Evolutionary conservation across 192 early-diverging fungal species (phyloP), one percentile per base, ranked within the genome.

Genomic region (Backusella parvicylindrica): DNA sequence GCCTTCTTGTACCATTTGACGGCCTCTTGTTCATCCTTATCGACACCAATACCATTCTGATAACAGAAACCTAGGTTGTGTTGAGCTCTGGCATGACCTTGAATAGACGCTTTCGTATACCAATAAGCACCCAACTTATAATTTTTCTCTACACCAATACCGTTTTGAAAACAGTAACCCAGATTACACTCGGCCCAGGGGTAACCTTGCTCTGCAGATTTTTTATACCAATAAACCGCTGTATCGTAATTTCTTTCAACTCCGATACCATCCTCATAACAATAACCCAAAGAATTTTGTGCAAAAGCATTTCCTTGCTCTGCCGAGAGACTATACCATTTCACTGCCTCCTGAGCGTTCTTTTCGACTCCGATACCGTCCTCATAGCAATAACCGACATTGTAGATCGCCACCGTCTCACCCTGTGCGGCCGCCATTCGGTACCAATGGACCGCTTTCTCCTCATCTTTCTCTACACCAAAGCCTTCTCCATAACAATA

Each of bases 61-160:
- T 92, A 95, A 77, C 94, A 95, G 76, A 90, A 95, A 9, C 93
- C 94, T 33, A 95, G 82, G 65, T 93, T 84, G 64, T 82, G 86
- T 85, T 76, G 85, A 35, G 84, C 84, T 40, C 81, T 71, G 0
- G 87, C 77, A 63, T 91, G 78, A 1, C 84, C 86, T 60, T 92
- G 84, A 3, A 81, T 47, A 12, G 90, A 89, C 0, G 90, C 85
- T 68, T 84, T 81, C 21, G 73, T 75, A 71, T 91, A 91, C 88
- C 86, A 90, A 67, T 74, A 81, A 12, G 87, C 80, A 4, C 87
- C 91, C 56, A 87, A 73, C 32, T 53, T 41, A 16, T 86, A 75
- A 69, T 89, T 81, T 67, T 82, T 83, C 43, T 75, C 70, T 0
- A 86, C 77, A 50, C 90, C 90, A 31, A 84, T 82, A 26, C 90